A percentile compares a stretch with the other conserved stretches of the same genome.
Evolutionary conservation across 2,329 filamentous ascomycete genomes (phyloP).

Genomic region (Aspergillus tanneri): DNA sequence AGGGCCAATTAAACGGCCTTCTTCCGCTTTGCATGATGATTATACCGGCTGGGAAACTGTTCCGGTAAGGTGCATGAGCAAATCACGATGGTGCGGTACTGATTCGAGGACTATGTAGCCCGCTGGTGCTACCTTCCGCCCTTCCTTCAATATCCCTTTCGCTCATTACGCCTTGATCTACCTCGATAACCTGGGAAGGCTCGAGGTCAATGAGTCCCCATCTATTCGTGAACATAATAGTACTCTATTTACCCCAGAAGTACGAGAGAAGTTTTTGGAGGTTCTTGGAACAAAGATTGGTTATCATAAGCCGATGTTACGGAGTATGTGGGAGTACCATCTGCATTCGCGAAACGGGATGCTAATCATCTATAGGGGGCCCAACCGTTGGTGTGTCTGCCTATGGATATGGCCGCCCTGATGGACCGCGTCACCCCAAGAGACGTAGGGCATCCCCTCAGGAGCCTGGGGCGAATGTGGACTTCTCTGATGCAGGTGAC

Average conservation of each 20-base stretch:
- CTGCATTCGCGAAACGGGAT: background rate
- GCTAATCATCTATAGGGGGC: slow-evolving; percentile 4
- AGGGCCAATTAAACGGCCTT: slow-evolving; percentile 32
- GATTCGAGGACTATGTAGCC: slow-evolving; percentile 20
- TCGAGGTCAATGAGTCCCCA: slow-evolving; percentile 34
- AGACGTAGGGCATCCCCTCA: slow-evolving; percentile 28
- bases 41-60: slow-evolving; percentile 30
- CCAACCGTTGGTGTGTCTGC: slow-evolving; percentile 20
- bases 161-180: slow-evolving; percentile 40
- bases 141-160: slow-evolving; percentile 31
- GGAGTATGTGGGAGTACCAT: slow-evolving; percentile 26
- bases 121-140: slow-evolving; percentile 27
- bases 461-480: slow-evolving; percentile 15
- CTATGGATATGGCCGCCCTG: slow-evolving; percentile 16
- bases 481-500: slow-evolving; percentile 28
- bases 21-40: slow-evolving; percentile 30
- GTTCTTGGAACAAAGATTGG: slow-evolving; percentile 33
- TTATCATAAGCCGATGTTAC: slow-evolving; percentile 27
- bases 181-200: slow-evolving; percentile 33
- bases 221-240: slow-evolving; percentile 33
- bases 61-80: slow-evolving; percentile 25
- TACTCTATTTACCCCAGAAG: slow-evolving; percentile 35
- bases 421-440: slow-evolving; percentile 28
- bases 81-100: background rate
- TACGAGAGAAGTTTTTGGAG: slow-evolving; percentile 38